A percentile compares a stretch with the other conserved stretches of the same genome.
phyloP scores from a whole-genome alignment of 257 asterid genomes.

The Fraxinus cuspidata region DNA sequence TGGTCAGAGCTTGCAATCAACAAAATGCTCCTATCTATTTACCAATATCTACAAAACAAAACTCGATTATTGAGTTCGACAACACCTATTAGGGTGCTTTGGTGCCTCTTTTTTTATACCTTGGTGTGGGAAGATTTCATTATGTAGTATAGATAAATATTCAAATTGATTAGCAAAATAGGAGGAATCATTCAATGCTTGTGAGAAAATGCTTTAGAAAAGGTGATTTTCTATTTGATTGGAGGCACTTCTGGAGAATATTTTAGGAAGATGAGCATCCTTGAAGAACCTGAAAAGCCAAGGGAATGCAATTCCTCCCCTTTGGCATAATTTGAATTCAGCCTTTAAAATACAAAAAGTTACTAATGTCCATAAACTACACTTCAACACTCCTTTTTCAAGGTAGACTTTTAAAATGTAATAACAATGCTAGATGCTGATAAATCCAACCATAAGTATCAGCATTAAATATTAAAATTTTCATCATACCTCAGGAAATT shows the following conservation, averaged over 20 bases:
- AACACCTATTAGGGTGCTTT: no score
- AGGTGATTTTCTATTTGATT: background rate
- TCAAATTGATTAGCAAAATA: no score
- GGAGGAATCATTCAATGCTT: background rate
- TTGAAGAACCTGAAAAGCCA: background rate
- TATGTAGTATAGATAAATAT: no score
- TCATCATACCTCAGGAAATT: background rate
- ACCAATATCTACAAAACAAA: no score
- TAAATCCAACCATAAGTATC: background rate
- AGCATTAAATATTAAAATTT: background rate
- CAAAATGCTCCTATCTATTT: no score
- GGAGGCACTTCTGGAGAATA: background rate
- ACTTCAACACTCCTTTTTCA: background rate
- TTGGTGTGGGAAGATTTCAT: no score
- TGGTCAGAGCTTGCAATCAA: no score
- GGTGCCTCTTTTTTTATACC: no score
- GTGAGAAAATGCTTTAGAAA: background rate
- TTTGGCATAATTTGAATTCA: background rate
- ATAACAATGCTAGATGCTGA: background rate
- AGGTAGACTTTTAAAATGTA: background rate
- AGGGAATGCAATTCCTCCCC: conserved; percentile 9
- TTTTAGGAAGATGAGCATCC: background rate
- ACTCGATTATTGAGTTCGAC: no score
- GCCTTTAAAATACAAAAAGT: background rate
- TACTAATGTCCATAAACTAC: background rate